Conservation (phyloP, 305 asterid genomes). For the Fraxinus latifolia region DNA sequence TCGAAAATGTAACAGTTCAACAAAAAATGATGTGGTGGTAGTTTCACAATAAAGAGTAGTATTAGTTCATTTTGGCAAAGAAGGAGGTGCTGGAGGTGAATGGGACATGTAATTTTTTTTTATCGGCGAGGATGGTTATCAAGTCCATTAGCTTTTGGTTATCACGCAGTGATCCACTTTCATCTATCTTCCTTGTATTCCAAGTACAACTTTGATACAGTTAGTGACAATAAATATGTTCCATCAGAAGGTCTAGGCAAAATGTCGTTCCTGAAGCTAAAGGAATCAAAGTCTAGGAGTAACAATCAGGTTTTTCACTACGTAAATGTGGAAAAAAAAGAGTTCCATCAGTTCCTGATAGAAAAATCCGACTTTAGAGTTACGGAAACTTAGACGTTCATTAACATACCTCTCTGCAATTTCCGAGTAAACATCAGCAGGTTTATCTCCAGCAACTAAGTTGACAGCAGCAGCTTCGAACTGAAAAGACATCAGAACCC, state of each 20-base stretch:
- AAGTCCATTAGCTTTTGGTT: neutral
- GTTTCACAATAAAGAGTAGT: neutral
- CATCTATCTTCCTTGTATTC: neutral
- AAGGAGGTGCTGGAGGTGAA: neutral
- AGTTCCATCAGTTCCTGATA: neutral
- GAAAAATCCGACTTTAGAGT: neutral
- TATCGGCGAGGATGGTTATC: neutral
- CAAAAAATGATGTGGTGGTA: neutral
- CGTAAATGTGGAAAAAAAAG: neutral
- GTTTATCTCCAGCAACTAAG: constrained; percentile 81
- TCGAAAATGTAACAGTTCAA: neutral
- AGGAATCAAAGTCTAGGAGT: neutral
- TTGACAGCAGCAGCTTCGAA: constrained; percentile 95
- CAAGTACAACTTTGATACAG: neutral
- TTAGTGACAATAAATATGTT: no score
- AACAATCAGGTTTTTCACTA: neutral
- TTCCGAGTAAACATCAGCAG: constrained; percentile 92
- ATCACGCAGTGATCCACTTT: neutral
- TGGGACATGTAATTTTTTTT: neutral
- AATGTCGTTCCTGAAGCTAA: neutral
- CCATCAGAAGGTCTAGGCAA: neutral
- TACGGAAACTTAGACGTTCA: constrained; percentile 15
- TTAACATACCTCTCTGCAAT: constrained; percentile 73
- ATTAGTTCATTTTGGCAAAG: neutral
- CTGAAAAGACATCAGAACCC: constrained; percentile 38